phyloP scores from a whole-genome alignment of 768 basidiomycete species.

The Trametes coccinea region DNA sequence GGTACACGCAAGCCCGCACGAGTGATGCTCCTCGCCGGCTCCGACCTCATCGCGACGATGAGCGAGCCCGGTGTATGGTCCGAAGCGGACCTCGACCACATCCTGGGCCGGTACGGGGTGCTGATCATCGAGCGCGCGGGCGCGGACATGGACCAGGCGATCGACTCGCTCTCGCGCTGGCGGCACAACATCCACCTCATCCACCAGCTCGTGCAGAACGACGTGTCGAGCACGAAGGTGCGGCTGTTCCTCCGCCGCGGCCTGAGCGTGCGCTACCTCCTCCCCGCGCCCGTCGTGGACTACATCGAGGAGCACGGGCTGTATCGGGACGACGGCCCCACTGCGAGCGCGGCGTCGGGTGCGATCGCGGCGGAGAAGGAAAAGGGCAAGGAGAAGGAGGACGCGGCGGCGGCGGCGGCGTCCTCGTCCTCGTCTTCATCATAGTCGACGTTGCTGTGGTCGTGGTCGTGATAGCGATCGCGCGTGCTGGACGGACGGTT shows the following conservation, averaged over 20 bases:
- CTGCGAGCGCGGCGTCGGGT: constrained; percentile 32
- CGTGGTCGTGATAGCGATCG: neutral
- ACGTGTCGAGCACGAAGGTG: constrained; percentile 94
- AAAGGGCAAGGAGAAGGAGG: constrained; percentile 41
- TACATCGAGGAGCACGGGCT: constrained; percentile 89
- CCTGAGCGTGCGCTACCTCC: constrained; percentile 83
- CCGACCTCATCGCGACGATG: constrained; percentile 97
- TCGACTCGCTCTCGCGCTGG: constrained; percentile 72
- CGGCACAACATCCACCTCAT: constrained; percentile 88
- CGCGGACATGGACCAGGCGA: constrained; percentile 84
- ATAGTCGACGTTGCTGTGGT: neutral
- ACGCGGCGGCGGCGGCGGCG: neutral
- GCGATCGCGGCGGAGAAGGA: constrained; percentile 32
- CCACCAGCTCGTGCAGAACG: constrained; percentile 94
- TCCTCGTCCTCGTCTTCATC: neutral
- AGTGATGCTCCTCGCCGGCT: constrained; percentile 96
- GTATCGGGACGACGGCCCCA: constrained; percentile 62
- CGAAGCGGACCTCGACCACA: constrained; percentile 92
- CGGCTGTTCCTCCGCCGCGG: constrained; percentile 78
- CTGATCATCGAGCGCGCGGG: constrained; percentile 96
- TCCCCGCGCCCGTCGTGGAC: constrained; percentile 88
- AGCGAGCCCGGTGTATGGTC: constrained; percentile 98
- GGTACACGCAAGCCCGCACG: constrained; percentile 75
- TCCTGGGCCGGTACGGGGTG: constrained; percentile 91
- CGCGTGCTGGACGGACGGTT: neutral